These are phyloP conservation scores for Neltuma alba DNA, from an alignment of 306 rosid species.

Conservation along the genomic window DNA sequence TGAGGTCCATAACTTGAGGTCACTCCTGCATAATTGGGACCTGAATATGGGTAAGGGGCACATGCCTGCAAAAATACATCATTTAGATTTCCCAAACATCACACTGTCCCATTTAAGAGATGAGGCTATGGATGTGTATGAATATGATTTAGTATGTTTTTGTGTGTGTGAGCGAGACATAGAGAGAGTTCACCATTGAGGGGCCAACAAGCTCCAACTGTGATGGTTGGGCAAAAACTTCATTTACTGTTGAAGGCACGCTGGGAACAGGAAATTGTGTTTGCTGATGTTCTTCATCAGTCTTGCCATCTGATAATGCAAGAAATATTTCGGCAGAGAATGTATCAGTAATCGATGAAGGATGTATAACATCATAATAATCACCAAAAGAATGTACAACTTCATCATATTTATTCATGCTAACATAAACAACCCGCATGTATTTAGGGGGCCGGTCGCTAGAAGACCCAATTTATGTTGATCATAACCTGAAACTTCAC, in stretches of 20 bases:
- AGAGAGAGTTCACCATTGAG: conserved; percentile 30
- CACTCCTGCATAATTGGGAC: conserved; percentile 37
- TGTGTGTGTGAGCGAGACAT: not conserved
- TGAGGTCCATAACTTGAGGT: conserved; percentile 35
- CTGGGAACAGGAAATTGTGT: not conserved
- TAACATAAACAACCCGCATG: not conserved
- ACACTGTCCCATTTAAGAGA: not conserved
- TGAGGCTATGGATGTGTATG: not conserved
- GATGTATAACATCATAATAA: not conserved
- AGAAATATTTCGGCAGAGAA: not conserved
- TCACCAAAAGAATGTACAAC: not conserved
- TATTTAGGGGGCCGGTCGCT: not conserved
- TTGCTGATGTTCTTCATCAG: conserved; percentile 24
- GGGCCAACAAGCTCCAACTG: conserved; percentile 34
- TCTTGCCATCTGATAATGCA: conserved; percentile 32
- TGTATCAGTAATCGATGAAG: not conserved
- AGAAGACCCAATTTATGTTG: not conserved
- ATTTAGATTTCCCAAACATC: conserved; percentile 1
- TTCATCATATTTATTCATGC: not conserved
- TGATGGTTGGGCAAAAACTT: conserved; percentile 30
- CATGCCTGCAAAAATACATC: conserved; percentile 28
- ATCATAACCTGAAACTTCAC: not conserved
- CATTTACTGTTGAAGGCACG: conserved; percentile 27
- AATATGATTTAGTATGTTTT: not conserved
- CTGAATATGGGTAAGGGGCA: conserved; percentile 31